Evolutionary conservation across 2,329 filamentous ascomycete species (phyloP).

Genomic region (Colletotrichum musae): DNA sequence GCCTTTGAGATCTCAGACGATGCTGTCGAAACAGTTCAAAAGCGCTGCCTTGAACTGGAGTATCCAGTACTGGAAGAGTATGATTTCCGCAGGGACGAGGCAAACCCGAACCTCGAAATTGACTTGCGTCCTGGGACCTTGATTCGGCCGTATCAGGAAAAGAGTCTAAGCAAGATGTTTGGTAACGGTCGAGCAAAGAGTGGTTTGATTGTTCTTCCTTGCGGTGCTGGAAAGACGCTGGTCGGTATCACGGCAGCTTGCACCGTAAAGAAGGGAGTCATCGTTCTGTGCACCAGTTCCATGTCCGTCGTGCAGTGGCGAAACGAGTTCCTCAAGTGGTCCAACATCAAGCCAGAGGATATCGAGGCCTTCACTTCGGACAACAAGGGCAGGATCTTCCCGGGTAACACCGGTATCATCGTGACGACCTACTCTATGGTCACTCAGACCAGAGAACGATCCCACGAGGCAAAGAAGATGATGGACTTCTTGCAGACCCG

Average conservation of each 20-base stretch:
- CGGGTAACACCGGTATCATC: constrained; percentile 92
- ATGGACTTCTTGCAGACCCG: constrained; percentile 92
- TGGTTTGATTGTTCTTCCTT: constrained; percentile 96
- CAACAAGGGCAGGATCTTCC: constrained; percentile 86
- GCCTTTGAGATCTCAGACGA: constrained; percentile 91
- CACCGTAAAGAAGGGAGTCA: constrained; percentile 96
- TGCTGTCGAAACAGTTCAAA: constrained; percentile 88
- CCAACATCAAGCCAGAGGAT: constrained; percentile 91
- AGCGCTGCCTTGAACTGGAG: constrained; percentile 88
- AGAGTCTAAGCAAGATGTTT: constrained; percentile 99
- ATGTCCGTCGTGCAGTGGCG: constrained; percentile 99
- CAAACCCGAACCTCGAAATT: constrained; percentile 93
- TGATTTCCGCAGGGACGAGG: constrained; percentile 92
- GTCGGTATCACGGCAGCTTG: constrained; percentile 99
- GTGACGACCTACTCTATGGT: constrained; percentile 99
- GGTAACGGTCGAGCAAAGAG: constrained; percentile 97
- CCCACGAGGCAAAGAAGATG: constrained; percentile 95
- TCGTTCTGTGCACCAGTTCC: constrained; percentile 95
- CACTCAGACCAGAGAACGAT: constrained; percentile 88
- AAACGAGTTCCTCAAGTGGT: constrained; percentile 98
- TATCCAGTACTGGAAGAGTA: constrained; percentile 96
- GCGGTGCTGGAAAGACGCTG: constrained; percentile 95
- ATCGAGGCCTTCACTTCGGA: constrained; percentile 96
- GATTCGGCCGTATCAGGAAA: constrained; percentile 96
- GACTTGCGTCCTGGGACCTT: constrained; percentile 90